phyloP scores from a whole-genome alignment of 2,329 filamentous ascomycete genomes.

The Aspergillus sp. region DNA sequence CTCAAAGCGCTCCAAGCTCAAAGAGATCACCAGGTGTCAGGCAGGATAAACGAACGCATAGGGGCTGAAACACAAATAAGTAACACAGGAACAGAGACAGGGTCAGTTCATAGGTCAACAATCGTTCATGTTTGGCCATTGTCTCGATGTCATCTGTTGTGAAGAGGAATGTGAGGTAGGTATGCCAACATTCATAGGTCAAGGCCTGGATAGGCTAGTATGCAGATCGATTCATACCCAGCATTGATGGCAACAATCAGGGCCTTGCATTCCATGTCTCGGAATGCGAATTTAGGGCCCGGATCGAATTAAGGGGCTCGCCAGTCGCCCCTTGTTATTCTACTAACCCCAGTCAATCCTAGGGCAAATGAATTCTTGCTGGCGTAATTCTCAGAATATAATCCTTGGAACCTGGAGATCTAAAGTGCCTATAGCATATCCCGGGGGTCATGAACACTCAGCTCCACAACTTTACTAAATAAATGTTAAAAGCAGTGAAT shows the following conservation, averaged over 20 bases:
- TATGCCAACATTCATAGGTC: neutral
- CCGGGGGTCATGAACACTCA: neutral
- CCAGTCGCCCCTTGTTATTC: too few species aligned
- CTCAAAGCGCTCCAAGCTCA: neutral
- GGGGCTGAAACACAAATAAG: neutral
- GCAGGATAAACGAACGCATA: neutral
- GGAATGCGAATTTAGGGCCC: neutral
- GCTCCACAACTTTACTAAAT: neutral
- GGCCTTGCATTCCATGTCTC: neutral
- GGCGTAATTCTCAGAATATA: neutral
- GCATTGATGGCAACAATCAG: neutral
- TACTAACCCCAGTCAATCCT: too few species aligned
- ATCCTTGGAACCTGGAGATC: neutral
- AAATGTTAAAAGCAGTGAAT: neutral
- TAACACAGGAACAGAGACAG: neutral
- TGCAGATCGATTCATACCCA: neutral
- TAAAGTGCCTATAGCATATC: neutral
- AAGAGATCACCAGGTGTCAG: neutral
- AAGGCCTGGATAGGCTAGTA: neutral
- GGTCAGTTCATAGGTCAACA: neutral
- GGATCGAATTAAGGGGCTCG: neutral
- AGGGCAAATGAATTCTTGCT: neutral
- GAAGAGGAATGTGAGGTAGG: neutral
- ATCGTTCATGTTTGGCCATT: neutral
- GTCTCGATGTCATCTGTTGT: neutral